Evolutionary conservation across 352 stramenopile genomes (phyloP), one percentile per base, ranked within the genome.

Genomic region (Phytophthora ramorum): DNA sequence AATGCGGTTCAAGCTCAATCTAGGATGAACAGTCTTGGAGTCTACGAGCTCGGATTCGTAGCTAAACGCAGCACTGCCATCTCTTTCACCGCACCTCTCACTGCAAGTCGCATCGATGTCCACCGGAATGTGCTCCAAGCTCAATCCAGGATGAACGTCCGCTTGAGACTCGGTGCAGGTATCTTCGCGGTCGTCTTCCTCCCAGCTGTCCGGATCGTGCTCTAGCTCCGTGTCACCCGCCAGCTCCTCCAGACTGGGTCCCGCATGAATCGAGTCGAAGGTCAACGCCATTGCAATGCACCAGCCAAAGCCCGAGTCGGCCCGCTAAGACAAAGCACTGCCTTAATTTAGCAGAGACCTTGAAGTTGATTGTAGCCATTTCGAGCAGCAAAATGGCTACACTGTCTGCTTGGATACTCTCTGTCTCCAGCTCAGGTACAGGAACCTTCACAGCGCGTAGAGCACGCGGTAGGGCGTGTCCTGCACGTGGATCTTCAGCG

Each of bases 401-500:
- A 54, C 13, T 35, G 24, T 32, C 7, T 32, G 22, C 22, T 24
- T 24, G 22, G 22, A 24, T 24, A n/a, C n/a, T n/a, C n/a, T 62
- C 51, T 41, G 37, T 24, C 2, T 28, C 48, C 30, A 91, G 63
- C 32, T 94, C 76, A 43, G 89, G 70, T 96, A 96, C 24, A 96
- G 55, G 49, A 86, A 96, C 22, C 76, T 63, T 35, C 94, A 58
- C 48, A 95, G 51, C 38, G 78, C 75, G 19, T 83, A 80, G 67
- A 95, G 93, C 4, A 91, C 80, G 10, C 58, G 69, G 41, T 88
- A 92, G 12, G 87, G 61, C 17, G 87, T 95, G 65, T 95, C 85
- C 50, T 93, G 79, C 16, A 95, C 74, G 68, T 92, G 60, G 45
- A 95, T 92, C 58, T 92, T 92, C 28, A 96, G 71, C 12, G 85